Evolutionary conservation across 148 eudicot genomes (phyloP).

Genomic region (Silene conica): DNA sequence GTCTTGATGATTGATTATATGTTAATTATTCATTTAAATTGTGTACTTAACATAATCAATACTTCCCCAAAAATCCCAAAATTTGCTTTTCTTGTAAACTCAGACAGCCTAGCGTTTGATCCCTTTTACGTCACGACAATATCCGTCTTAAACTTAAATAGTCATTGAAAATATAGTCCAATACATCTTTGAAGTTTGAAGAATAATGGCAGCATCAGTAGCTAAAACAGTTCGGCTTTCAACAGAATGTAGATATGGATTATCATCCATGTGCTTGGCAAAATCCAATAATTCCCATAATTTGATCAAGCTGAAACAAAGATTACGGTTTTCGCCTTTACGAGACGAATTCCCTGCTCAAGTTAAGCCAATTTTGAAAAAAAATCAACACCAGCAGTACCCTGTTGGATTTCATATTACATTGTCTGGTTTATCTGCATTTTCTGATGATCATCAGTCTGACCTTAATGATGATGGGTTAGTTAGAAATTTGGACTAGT

Average conservation of each 20-base stretch:
- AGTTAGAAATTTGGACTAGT: slow-evolving; percentile 3
- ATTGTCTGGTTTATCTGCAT: slow-evolving; percentile 19
- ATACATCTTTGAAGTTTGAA: neutral
- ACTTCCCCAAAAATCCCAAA: neutral
- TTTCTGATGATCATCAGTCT: slow-evolving; percentile 20
- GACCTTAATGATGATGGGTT: slow-evolving; percentile 12
- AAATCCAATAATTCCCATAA: slow-evolving; percentile 9
- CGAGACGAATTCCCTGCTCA: slow-evolving; percentile 6
- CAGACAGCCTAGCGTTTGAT: neutral
- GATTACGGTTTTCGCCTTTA: slow-evolving; percentile 2
- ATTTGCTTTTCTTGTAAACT: neutral
- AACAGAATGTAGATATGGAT: neutral
- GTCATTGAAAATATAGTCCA: neutral
- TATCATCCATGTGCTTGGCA: slow-evolving; percentile 2
- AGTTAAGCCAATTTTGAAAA: neutral
- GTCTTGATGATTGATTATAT: no score
- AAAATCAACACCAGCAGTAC: no score
- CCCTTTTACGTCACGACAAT: neutral
- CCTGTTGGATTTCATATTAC: neutral
- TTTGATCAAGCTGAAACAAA: slow-evolving; percentile 13
- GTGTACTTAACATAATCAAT: neutral
- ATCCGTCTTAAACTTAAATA: no score
- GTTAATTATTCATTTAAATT: neutral
- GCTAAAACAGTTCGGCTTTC: slow-evolving; percentile 5
- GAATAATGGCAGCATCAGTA: slow-evolving; percentile 13